Evolutionary conservation across 495 filamentous ascomycete genomes (phyloP), one percentile per base, ranked within the genome.

Genomic region (Lophiostoma macrostomum): DNA sequence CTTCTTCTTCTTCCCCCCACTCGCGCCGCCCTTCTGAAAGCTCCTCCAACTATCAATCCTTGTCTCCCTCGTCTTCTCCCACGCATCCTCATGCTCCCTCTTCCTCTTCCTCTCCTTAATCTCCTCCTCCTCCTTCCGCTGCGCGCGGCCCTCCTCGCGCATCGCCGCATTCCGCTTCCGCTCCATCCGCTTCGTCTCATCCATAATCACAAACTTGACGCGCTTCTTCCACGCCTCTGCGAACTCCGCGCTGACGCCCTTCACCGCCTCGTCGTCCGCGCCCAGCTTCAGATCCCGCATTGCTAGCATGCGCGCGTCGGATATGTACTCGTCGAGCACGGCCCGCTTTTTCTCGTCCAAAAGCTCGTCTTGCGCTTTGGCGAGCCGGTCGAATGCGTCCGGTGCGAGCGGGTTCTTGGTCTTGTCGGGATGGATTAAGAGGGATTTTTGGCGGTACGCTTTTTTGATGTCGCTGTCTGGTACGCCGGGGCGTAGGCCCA

Each of bases 401-500:
- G 93, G 91, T 7, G 93, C 93, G 24, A 75, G 77, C 1, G 88
- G 87, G 68, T 99, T 97, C 59, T 81, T 82, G 43, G 94, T 96
- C 72, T 97, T 97, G 73, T 99, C 93, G 10, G 93, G 93, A 74
- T 99, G 93, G 74, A 99, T 97, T 5, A 99, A 81, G 27, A 99
- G 84, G 13, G 93, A 99, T 68, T 95, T 97, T 62, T 85, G 90
- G 72, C 93, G 89, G 76, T 96, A 99, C 67, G 79, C 75, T 53
- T 82, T 72, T 72, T 96, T 97, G 75, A 99, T 97, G 73, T 97
- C 94, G 47, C 88, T 90, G 61, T 96, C 93, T 20, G 93, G 82
- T 28, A 95, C 88, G 65, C 93, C 93, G 5, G 93, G 93, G 70
- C 95, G 90, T 50, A 99, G 84, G 70, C 94, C 93, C 22, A 99